Evolutionary conservation across 1,284 basidiomycete genomes (phyloP).

Genomic region (Sporisorium exsertum): DNA sequence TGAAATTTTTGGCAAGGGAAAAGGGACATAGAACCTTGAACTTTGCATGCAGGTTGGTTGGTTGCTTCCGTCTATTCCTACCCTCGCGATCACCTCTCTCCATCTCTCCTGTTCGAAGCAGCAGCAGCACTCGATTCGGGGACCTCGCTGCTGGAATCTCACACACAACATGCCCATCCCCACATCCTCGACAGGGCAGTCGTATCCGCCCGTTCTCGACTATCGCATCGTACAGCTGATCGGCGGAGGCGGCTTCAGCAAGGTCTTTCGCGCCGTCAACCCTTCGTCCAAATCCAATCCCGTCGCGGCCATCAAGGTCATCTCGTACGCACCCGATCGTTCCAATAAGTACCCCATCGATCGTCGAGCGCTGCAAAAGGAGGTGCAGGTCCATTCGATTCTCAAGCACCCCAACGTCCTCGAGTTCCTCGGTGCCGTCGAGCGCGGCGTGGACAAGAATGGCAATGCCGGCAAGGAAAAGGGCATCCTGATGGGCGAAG

Average conservation of each 20-base stretch:
- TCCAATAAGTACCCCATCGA: conserved; percentile 64
- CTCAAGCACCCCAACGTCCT: conserved; percentile 86
- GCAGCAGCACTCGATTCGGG: background rate
- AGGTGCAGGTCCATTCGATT: conserved; percentile 88
- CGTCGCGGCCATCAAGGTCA: conserved; percentile 67
- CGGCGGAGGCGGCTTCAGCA: conserved; percentile 67
- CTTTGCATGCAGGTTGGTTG: too few species aligned
- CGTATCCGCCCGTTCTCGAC: conserved; percentile 63
- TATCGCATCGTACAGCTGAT: conserved; percentile 66
- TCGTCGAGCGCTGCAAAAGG: conserved; percentile 75
- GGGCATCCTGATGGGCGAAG: conserved; percentile 51
- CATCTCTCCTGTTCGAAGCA: background rate
- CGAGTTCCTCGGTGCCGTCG: conserved; percentile 80
- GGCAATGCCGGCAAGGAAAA: conserved; percentile 45
- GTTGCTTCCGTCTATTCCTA: background rate
- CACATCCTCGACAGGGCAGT: conserved; percentile 64
- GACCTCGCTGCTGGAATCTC: background rate
- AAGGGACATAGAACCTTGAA: background rate
- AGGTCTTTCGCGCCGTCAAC: conserved; percentile 66
- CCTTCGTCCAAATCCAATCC: conserved; percentile 44
- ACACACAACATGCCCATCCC: conserved; percentile 50
- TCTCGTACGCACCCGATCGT: conserved; percentile 62
- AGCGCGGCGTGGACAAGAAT: conserved; percentile 49
- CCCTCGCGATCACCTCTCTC: background rate
- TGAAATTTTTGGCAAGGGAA: conserved; percentile 2